Conservation (phyloP, 1,139 yeast species). For the Suhomyces coccinellae region DNA sequence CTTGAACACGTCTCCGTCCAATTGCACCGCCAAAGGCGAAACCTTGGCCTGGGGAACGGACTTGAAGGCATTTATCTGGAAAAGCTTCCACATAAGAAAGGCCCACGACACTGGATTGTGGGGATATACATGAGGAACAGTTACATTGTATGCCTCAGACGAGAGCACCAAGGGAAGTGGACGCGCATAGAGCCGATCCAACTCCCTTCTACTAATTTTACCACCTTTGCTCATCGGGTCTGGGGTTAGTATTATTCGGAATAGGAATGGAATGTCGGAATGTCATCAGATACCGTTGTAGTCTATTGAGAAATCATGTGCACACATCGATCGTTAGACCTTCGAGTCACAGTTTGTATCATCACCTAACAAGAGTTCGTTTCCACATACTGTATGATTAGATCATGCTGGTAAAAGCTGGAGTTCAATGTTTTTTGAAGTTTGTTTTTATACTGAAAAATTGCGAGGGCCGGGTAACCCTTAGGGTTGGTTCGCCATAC, state of each 20-base stretch:
- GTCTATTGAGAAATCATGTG: slow-evolving; percentile 89
- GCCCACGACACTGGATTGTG: slow-evolving; percentile 66
- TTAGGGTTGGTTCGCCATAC: background rate
- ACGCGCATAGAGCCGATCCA: slow-evolving; percentile 38
- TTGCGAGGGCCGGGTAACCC: slow-evolving; percentile 8
- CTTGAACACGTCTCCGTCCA: slow-evolving; percentile 40
- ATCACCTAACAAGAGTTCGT: slow-evolving; percentile 31
- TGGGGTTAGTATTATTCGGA: slow-evolving; percentile 6
- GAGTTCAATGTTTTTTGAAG: background rate
- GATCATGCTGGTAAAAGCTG: background rate
- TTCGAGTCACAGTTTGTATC: slow-evolving; percentile 57
- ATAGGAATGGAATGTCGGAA: background rate
- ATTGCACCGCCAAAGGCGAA: slow-evolving; percentile 26
- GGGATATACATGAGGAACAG: slow-evolving; percentile 48
- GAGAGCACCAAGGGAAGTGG: slow-evolving; percentile 54
- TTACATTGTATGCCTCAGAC: slow-evolving; percentile 32
- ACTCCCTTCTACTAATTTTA: slow-evolving; percentile 21
- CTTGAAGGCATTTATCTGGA: slow-evolving; percentile 22
- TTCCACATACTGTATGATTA: slow-evolving; percentile 8
- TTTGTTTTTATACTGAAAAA: slow-evolving; percentile 4
- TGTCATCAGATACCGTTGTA: slow-evolving; percentile 98
- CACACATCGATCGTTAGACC: slow-evolving; percentile 59
- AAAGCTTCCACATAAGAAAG: slow-evolving; percentile 38
- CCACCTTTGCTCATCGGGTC: slow-evolving; percentile 21
- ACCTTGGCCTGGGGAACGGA: slow-evolving; percentile 29